Percentiles rank a stretch among this genome's conserved stretches.
Conservation (phyloP, 352 stramenopile species). For the Globisporangium uncinulatum region DNA sequence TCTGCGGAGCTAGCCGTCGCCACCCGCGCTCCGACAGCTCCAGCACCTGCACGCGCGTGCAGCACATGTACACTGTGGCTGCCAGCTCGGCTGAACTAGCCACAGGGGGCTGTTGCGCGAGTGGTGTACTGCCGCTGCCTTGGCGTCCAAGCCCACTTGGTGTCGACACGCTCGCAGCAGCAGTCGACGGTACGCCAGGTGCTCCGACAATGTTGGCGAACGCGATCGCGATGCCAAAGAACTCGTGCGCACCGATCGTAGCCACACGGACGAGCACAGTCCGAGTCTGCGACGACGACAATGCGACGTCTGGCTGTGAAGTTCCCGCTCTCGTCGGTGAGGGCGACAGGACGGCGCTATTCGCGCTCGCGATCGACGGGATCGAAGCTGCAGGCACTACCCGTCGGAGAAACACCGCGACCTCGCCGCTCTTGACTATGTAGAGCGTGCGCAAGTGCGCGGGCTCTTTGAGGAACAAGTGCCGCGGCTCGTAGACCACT, state of each 20-base stretch:
- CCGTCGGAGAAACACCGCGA: constrained; percentile 53
- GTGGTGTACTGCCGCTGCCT: background rate
- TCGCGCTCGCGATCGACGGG: background rate
- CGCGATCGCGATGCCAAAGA: constrained; percentile 52
- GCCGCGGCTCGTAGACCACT: constrained; percentile 40
- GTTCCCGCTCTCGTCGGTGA: background rate
- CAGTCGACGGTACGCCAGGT: background rate
- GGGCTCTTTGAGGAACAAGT: constrained; percentile 56
- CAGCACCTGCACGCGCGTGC: constrained; percentile 46
- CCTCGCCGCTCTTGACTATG: constrained; percentile 64
- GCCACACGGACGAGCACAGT: constrained; percentile 53
- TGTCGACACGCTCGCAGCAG: constrained; percentile 1
- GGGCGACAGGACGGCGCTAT: background rate
- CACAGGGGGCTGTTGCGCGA: background rate
- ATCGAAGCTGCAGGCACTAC: constrained; percentile 13
- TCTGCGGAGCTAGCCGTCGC: constrained; percentile 37
- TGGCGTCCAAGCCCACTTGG: background rate
- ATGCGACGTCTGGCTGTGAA: too few relatives aligned
- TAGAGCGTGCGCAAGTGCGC: constrained; percentile 46
- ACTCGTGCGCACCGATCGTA: constrained; percentile 63
- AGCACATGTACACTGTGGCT: constrained; percentile 57
- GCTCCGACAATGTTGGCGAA: constrained; percentile 20
- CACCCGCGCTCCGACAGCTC: constrained; percentile 64
- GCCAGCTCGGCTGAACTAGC: constrained; percentile 19
- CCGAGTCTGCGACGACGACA: constrained; percentile 1